Percentiles rank a stretch among this genome's conserved stretches.
Evolutionary conservation across 805 yeast species (phyloP).

Genomic region (Cyberlindnera misumaiensis): DNA sequence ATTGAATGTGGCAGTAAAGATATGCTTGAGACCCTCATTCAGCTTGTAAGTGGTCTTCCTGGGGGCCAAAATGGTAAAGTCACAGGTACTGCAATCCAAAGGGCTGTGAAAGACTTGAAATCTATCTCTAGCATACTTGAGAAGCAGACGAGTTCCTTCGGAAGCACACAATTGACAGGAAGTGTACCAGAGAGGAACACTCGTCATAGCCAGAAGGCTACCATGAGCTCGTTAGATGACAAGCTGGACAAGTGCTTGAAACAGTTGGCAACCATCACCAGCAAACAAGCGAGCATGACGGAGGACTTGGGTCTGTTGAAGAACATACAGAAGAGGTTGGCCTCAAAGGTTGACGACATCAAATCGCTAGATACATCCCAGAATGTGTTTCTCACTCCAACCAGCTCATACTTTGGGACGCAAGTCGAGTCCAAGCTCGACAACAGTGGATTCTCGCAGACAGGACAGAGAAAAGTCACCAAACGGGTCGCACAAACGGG

Average conservation of each 20-base stretch:
- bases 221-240: background rate
- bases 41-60: background rate
- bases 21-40: background rate
- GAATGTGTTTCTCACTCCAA: background rate
- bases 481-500: too few relatives aligned
- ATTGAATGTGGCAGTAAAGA: background rate
- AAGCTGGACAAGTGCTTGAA: conserved; percentile 3
- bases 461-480: too few relatives aligned
- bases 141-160: too few relatives aligned
- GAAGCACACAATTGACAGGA: too few relatives aligned
- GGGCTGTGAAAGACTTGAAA: too few relatives aligned
- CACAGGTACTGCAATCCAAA: background rate
- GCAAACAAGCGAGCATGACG: conserved; percentile 3
- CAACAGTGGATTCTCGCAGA: too few relatives aligned
- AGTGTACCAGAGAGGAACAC: too few relatives aligned
- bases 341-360: background rate
- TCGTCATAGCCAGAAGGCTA: background rate
- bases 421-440: too few relatives aligned
- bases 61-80: background rate
- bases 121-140: too few relatives aligned
- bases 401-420: background rate
- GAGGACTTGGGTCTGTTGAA: background rate
- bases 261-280: conserved; percentile 4
- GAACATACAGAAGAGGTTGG: conserved; percentile 1
- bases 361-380: background rate